These are phyloP conservation scores for Cordyceps farinosa DNA, from an alignment of 2,329 filamentous ascomycete species.

Conservation along the genomic window DNA sequence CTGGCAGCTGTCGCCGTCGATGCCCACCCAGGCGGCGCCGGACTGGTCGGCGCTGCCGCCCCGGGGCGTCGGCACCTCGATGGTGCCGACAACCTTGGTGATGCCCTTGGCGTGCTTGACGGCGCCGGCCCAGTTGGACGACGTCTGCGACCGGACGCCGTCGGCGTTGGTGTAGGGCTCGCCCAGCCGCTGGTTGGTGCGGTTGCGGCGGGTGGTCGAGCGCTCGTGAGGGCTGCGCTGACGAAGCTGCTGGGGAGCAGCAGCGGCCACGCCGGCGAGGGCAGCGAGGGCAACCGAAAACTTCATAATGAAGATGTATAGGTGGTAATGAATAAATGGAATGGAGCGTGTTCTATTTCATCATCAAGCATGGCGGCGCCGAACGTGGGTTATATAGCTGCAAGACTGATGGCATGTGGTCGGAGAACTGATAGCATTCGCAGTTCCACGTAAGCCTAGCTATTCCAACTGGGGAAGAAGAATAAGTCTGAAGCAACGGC, in stretches of 20 bases:
- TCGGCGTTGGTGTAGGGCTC: neutral
- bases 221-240: slow-evolving; percentile 1
- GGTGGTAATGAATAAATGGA: neutral
- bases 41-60: neutral
- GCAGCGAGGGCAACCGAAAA: neutral
- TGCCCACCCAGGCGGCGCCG: slow-evolving; percentile 40
- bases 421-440: neutral
- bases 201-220: neutral
- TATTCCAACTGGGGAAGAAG: neutral
- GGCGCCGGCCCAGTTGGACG: slow-evolving; percentile 2
- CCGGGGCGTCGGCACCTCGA: neutral
- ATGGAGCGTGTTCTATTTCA: neutral
- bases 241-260: neutral
- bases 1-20: slow-evolving; percentile 37
- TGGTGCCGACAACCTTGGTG: neutral
- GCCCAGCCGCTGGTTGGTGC: neutral
- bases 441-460: neutral
- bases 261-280: neutral
- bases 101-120: slow-evolving; percentile 6
- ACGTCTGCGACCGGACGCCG: neutral
- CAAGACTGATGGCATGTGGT: neutral
- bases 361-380: neutral
- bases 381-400: neutral
- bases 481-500: neutral
- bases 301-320: neutral